Percentiles rank a stretch among this genome's conserved stretches.
These are phyloP conservation scores for Bruguiera sexangula DNA, from an alignment of 345 rosid genomes.

Conservation along the genomic window DNA sequence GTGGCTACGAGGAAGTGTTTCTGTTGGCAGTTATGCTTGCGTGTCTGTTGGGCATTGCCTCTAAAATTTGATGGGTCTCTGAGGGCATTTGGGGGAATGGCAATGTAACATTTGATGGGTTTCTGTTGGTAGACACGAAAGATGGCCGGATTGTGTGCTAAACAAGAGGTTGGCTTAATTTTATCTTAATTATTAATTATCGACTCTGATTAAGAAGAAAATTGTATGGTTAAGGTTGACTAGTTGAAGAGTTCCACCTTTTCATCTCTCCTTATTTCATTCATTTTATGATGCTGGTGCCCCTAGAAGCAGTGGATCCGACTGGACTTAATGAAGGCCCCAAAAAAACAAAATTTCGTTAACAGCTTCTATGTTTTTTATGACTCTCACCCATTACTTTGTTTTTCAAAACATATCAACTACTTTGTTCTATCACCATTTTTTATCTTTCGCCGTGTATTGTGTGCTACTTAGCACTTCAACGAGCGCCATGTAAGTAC, in stretches of 20 bases:
- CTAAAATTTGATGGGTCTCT: too few relatives aligned
- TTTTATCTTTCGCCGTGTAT: too few relatives aligned
- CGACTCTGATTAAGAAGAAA: background rate
- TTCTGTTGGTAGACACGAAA: background rate
- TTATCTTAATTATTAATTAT: background rate
- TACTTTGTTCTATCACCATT: too few relatives aligned
- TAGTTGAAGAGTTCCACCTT: constrained; percentile 28
- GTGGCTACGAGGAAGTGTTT: background rate
- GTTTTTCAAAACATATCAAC: too few relatives aligned
- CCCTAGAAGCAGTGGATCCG: background rate
- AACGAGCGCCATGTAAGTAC: too few relatives aligned
- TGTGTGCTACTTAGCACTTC: too few relatives aligned
- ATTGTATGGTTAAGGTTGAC: constrained; percentile 18
- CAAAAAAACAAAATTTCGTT: too few relatives aligned
- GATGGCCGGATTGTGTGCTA: constrained; percentile 23
- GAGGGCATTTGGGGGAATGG: background rate
- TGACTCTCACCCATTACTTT: too few relatives aligned
- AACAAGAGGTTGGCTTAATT: constrained; percentile 24
- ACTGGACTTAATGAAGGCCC: background rate
- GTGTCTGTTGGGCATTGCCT: too few relatives aligned
- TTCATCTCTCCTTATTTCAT: constrained; percentile 23
- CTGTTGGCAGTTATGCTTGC: too few relatives aligned
- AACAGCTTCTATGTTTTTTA: too few relatives aligned
- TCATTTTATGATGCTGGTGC: constrained; percentile 5
- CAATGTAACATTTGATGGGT: background rate